Evolutionary conservation across 306 rosid genomes (phyloP).

Genomic region (Cicer cuneatum): DNA sequence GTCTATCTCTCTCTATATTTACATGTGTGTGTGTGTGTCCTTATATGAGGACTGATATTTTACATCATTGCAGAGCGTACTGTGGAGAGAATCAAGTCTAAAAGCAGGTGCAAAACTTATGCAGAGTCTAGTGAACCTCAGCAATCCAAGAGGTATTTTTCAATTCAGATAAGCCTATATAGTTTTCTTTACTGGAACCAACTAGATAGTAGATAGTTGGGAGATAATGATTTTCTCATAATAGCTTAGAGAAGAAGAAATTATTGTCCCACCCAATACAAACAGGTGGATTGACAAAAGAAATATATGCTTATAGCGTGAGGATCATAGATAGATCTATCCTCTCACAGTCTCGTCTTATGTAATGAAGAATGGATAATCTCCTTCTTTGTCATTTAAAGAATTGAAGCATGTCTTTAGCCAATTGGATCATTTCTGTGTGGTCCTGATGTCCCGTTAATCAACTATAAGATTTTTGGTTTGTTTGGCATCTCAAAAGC

Average conservation of each 20-base stretch:
- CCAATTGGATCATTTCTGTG: conserved; percentile 37
- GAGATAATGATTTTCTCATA: conserved; percentile 37
- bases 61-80: conserved; percentile 66
- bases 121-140: conserved; percentile 60
- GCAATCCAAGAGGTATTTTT: conserved; percentile 65
- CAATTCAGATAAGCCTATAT: conserved; percentile 17
- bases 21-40: conserved; percentile 13
- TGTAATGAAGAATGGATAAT: conserved; percentile 21
- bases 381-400: conserved; percentile 13
- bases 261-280: conserved; percentile 11
- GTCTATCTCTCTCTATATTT: not conserved
- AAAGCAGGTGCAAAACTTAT: conserved; percentile 61
- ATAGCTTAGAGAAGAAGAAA: conserved; percentile 40
- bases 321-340: conserved; percentile 12
- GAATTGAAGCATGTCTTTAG: conserved; percentile 29
- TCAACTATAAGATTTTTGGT: conserved; percentile 23
- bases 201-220: not conserved
- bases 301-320: conserved; percentile 27
- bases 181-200: conserved; percentile 29
- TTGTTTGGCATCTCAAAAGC: conserved; percentile 35
- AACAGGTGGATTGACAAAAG: conserved; percentile 36
- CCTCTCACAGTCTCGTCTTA: not conserved
- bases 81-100: conserved; percentile 76
- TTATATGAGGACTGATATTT: conserved; percentile 39
- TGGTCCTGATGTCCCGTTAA: not conserved